Evolutionary conservation across 73 alveolate species (phyloP).

Genomic region (Tetrahymena borealis): DNA sequence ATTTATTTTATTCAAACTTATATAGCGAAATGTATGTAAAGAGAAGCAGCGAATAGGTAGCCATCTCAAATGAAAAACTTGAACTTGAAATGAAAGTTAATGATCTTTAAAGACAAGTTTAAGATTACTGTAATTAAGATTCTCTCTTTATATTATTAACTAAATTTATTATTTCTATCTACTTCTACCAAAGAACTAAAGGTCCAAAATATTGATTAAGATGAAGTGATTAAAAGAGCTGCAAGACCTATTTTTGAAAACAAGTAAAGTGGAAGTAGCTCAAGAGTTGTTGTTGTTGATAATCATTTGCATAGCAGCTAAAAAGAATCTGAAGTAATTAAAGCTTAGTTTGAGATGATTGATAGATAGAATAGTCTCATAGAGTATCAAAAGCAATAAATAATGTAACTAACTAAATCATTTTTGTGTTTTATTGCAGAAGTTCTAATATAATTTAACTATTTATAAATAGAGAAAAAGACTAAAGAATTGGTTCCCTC

Average conservation of each 20-base stretch:
- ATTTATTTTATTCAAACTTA: background rate
- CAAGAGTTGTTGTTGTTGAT: background rate
- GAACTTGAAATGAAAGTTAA: background rate
- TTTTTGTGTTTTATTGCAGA: background rate
- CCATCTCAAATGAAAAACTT: background rate
- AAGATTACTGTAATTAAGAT: background rate
- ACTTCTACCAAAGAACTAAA: background rate
- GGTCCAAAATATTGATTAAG: background rate
- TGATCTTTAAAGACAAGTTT: background rate
- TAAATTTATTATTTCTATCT: background rate
- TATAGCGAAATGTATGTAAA: background rate
- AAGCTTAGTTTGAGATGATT: background rate
- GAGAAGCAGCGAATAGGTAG: background rate
- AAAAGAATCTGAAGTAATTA: background rate
- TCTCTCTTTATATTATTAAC: background rate
- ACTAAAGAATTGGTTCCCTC: background rate
- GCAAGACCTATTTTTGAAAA: background rate
- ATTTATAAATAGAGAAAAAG: background rate
- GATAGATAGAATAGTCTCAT: background rate
- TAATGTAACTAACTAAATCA: background rate
- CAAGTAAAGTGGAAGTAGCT: background rate
- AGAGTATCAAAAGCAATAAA: background rate
- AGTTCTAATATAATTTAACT: background rate
- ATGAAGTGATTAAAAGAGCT: background rate
- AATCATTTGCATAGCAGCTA: background rate